phyloP scores from a whole-genome alignment of 2,329 filamentous ascomycete genomes.

The Trichoderma citrinoviride region DNA sequence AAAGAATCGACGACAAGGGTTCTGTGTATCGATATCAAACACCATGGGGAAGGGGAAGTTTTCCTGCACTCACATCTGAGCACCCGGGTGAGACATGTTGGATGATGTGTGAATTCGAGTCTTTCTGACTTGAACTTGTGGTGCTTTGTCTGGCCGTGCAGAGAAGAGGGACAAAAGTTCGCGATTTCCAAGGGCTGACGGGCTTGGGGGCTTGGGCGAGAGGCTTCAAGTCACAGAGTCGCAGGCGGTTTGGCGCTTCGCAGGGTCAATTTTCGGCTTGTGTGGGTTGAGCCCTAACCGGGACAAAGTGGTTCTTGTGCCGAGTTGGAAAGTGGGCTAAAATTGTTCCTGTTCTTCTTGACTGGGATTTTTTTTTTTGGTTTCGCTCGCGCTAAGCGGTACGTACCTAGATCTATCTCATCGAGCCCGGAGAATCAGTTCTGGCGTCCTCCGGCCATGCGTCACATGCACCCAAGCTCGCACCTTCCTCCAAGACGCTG shows the following conservation, averaged over 20 bases:
- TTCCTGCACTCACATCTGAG: constrained; percentile 56
- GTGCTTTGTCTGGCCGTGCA: constrained; percentile 24
- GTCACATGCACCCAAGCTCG: not conserved
- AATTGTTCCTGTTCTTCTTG: no score
- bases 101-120: constrained; percentile 31
- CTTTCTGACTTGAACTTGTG: constrained; percentile 28
- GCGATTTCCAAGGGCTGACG: constrained; percentile 12
- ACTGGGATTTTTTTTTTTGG: not conserved
- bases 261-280: constrained; percentile 25
- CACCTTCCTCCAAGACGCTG: not conserved
- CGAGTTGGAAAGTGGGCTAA: not conserved
- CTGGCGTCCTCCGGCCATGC: constrained; percentile 23
- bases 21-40: constrained; percentile 5
- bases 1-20: not conserved
- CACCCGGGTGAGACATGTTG: constrained; percentile 61
- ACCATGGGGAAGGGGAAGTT: constrained; percentile 21
- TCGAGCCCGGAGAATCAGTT: constrained; percentile 26
- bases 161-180: constrained; percentile 18
- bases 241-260: constrained; percentile 16
- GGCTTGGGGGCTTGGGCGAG: constrained; percentile 18
- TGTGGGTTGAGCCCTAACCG: constrained; percentile 36
- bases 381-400: not conserved
- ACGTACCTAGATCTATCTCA: not conserved
- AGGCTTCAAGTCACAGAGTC: constrained; percentile 14
- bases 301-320: not conserved